A percentile compares a stretch with the other conserved stretches of the same genome.
These are phyloP conservation scores for Simplicillium aogashimaense DNA, from an alignment of 2,329 filamentous ascomycete species.

Conservation along the genomic window DNA sequence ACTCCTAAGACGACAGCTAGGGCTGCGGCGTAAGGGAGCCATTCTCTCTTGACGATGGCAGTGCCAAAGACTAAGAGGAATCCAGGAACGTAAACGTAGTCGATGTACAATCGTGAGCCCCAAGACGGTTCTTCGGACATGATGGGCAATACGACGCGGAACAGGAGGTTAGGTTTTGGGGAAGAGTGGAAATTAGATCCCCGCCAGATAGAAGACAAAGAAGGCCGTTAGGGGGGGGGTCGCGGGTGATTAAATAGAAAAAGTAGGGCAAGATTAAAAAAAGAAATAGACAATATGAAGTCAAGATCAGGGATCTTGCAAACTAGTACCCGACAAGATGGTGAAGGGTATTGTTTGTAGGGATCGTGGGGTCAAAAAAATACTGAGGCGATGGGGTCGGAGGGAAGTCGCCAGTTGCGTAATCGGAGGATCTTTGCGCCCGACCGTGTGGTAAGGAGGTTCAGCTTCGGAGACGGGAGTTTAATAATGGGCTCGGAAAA, in stretches of 20 bases:
- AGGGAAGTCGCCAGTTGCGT: no score
- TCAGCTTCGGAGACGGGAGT: no score
- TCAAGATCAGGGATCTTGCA: conserved; percentile 1
- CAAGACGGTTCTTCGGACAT: not conserved
- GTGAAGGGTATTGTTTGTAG: not conserved
- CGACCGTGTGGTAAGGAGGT: no score
- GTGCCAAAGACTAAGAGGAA: conserved; percentile 67
- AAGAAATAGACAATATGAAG: not conserved
- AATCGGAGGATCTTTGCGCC: no score
- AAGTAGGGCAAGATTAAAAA: not conserved
- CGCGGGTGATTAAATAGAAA: not conserved
- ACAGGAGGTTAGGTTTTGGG: no score
- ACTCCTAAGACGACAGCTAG: conserved; percentile 56
- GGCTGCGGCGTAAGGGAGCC: conserved; percentile 58
- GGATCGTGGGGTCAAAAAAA: no score
- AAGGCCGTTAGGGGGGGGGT: no score
- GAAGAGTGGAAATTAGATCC: no score
- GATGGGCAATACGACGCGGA: no score
- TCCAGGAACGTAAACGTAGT: conserved; percentile 79
- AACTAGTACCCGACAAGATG: not conserved
- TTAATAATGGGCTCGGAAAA: no score
- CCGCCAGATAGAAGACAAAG: no score
- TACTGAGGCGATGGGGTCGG: no score
- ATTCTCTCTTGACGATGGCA: conserved; percentile 70
- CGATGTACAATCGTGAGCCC: conserved; percentile 51